These are phyloP conservation scores for Diospyros kaki DNA, from an alignment of 148 eudicot species.

Conservation along the genomic window DNA sequence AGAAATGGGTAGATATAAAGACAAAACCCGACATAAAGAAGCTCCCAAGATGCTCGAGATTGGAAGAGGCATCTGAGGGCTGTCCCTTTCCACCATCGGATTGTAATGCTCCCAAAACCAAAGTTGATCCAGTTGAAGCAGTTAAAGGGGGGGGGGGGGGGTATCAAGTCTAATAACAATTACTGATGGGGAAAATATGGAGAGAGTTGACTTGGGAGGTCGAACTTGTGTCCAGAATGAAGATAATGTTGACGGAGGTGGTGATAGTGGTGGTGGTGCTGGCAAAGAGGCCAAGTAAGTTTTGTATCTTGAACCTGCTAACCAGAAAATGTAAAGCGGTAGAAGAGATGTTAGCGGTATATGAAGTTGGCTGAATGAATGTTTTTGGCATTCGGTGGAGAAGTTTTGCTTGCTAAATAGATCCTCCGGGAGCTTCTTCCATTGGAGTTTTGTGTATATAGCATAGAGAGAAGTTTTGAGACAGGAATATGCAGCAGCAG, in stretches of 20 bases:
- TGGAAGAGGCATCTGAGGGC: constrained; percentile 12
- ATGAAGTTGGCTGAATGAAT: not conserved
- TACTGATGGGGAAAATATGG: not conserved
- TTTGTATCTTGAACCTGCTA: constrained; percentile 10
- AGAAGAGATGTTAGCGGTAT: constrained; percentile 8
- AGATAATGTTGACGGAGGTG: not conserved
- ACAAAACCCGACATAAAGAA: constrained; percentile 21
- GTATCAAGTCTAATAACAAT: not conserved
- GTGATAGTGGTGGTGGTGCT: constrained; percentile 6
- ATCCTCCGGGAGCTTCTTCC: constrained; percentile 3
- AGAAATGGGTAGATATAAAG: constrained; percentile 33
- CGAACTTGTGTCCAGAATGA: not conserved
- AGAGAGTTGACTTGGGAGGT: not conserved
- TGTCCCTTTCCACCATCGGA: not conserved
- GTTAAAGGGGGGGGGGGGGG: constrained; percentile 6
- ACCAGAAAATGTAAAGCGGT: constrained; percentile 3
- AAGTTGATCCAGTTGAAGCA: constrained; percentile 18
- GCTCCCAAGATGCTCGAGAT: not conserved
- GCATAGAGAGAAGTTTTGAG: not conserved
- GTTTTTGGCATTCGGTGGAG: not conserved
- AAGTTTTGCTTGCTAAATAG: constrained; percentile 3
- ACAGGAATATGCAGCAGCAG: constrained; percentile 6
- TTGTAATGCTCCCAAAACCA: constrained; percentile 15
- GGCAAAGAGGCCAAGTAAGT: constrained; percentile 6
- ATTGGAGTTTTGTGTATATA: not conserved